A percentile compares a stretch with the other conserved stretches of the same genome.
These are phyloP conservation scores for Benincasa hispida DNA, from an alignment of 306 rosid genomes.

Conservation along the genomic window DNA sequence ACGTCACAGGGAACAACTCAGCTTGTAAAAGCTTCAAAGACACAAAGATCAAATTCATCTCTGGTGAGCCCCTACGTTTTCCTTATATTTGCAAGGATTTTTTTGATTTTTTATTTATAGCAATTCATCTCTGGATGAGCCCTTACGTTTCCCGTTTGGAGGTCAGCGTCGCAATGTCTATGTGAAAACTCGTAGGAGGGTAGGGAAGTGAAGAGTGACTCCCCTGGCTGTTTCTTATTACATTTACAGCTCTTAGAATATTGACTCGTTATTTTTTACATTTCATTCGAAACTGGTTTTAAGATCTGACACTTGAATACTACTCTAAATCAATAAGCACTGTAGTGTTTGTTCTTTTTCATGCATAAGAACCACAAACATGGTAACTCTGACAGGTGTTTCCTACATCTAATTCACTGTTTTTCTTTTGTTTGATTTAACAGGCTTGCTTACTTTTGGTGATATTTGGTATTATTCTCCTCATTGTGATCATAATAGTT, in stretches of 20 bases:
- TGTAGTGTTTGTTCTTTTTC: background rate
- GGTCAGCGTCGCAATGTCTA: too few relatives aligned
- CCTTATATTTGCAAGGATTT: background rate
- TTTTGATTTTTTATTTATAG: background rate
- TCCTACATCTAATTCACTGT: background rate
- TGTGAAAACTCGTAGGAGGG: background rate
- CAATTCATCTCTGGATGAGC: too few relatives aligned
- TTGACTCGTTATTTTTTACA: background rate
- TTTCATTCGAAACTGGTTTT: background rate
- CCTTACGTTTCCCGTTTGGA: too few relatives aligned
- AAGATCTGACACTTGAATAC: background rate
- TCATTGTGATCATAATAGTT: slow-evolving; percentile 67
- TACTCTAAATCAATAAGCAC: background rate
- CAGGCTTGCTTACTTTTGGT: slow-evolving; percentile 92
- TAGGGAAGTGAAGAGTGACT: background rate
- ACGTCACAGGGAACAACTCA: slow-evolving; percentile 65
- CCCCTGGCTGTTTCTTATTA: background rate
- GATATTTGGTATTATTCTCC: slow-evolving; percentile 85
- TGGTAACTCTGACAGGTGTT: background rate
- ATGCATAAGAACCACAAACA: background rate
- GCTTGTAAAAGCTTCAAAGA: slow-evolving; percentile 71
- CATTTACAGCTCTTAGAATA: background rate
- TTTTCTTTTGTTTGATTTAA: background rate
- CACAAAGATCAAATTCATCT: slow-evolving; percentile 84
- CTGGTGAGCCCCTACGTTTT: slow-evolving; percentile 38